Evolutionary conservation across 192 early-diverging fungal genomes (phyloP), one percentile per base, ranked within the genome.

Genomic region (Coemansia sp.): DNA sequence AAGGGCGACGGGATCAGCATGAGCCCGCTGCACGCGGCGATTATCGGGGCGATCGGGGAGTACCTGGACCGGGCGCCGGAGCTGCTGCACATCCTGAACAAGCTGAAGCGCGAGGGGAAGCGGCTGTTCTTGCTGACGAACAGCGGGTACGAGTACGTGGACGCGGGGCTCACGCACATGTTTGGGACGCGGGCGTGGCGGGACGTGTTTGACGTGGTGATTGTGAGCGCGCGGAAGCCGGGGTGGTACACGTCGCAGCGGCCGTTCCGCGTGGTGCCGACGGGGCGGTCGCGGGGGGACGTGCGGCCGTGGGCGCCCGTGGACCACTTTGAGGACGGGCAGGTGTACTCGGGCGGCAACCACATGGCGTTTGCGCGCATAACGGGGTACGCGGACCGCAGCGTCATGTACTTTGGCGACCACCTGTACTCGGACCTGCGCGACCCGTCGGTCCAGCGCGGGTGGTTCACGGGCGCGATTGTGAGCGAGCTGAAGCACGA

Each of bases 321-420:
- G 0, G 77, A 84, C 30, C 60, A 56, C 9, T 80, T 87, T 56
- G 64, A 81, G 23, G 71, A 69, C 3, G 85, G 83, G 0, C 81
- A 85, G 58, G 84, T 87, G n/a, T 85, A 85, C 30, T 70, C 80
- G 40, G 83, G 85, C 49, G 85, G 85, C 42, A 87, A 85, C 44
- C 64, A 84, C 28, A 60, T 64, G 45, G 69, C 83, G 30, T 87
- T 87, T 22, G 80, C 78, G 2, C 56, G 47, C 24, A 77, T 84
- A 29, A 85, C 85, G 0, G 85, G 85, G 24, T 84, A 82, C 62
- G 75, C 77, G 0, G 77, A 83, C 46, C 81, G 80, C 55, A 82
- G 67, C 54, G 82, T 87, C 6, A 68, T 87, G 51, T 87, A 87
- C 56, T 71, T 87, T 62, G 85, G 85, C 62, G 85, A 87, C 60